phyloP scores from a whole-genome alignment of 352 stramenopile species.

The Pythium myriotylum region DNA sequence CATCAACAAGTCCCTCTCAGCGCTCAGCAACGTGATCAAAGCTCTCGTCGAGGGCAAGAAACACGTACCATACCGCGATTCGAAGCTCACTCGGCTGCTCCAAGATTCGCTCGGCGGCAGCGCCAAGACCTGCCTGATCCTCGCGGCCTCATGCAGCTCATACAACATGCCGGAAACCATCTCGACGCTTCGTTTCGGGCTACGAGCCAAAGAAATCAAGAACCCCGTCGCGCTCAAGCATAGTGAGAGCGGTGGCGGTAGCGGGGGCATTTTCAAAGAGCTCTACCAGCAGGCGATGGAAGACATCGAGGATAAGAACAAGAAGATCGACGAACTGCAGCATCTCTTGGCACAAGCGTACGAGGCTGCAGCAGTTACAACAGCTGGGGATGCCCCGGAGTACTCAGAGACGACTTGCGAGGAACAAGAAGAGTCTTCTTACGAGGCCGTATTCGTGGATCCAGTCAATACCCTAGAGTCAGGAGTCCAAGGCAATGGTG shows the following conservation, averaged over 20 bases:
- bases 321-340: constrained; percentile 69
- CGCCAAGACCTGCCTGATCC: constrained; percentile 96
- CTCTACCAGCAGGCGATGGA: constrained; percentile 72
- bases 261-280: constrained; percentile 55
- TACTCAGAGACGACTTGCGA: background rate
- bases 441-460: no score
- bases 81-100: constrained; percentile 82
- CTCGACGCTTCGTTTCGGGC: constrained; percentile 71
- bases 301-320: constrained; percentile 69
- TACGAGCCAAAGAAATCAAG: constrained; percentile 82
- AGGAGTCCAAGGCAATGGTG: background rate
- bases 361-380: constrained; percentile 27
- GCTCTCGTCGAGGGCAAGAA: constrained; percentile 76
- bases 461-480: no score
- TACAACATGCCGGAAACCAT: constrained; percentile 85
- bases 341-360: constrained; percentile 45
- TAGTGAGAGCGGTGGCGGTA: constrained; percentile 29
- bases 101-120: constrained; percentile 91
- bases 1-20: constrained; percentile 87
- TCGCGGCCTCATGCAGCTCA: constrained; percentile 87
- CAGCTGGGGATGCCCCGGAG: background rate
- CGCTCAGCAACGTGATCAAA: constrained; percentile 88
- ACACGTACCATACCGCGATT: constrained; percentile 79
- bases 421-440: no score
- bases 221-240: constrained; percentile 58